Evolutionary conservation across 2,329 filamentous ascomycete genomes (phyloP), one percentile per base, ranked within the genome.

Genomic region (Pezicula neosporulosa): DNA sequence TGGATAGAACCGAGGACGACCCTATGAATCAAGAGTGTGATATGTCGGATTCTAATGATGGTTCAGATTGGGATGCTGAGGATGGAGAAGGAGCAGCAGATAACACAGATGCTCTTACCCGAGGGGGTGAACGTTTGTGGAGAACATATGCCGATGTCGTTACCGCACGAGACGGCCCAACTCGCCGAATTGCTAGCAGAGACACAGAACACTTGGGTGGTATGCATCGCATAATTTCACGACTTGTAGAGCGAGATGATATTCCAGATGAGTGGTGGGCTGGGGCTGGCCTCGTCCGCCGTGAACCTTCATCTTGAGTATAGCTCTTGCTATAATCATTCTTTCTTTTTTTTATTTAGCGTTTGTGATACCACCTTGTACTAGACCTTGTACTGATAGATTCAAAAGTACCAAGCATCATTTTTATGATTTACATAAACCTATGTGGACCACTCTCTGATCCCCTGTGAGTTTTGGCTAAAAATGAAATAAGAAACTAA

Each of bases 251-350:
- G 16, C 76, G 88, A 21, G 81, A 89, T 63, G 87, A 92, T 60
- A 86, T 94, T 49, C 87, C 89, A 0, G 89, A 94, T 55, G 85
- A 90, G 57, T 92, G 87, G 83, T 95, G 90, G 90, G 81, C 82
- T 52, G 79, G 82, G 61, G 85, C 78, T 52, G 86, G 86, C 39
- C 76, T 89, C 62, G 69, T 82, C 49, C 68, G 72, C 16, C 71
- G 68, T 35, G 73, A 74, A 48, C 68, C 69, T 21, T 41, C 53
- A 21, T 52, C 33, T 48, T 60, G 52, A 60, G 27, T 30, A 44
- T 30, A 42, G 41, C 47, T 46, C 30, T 33, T 43, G 18, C 12
- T 41, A 35, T 42, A 19, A 36, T 19, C 19, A 30, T 6, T 21
- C 36, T 45, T 33, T 48, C 41, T 37, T 47, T 3, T 3, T 16